These are phyloP conservation scores for Tolypocladium pustulatum DNA, from an alignment of 2,329 filamentous ascomycete species.

Conservation along the genomic window DNA sequence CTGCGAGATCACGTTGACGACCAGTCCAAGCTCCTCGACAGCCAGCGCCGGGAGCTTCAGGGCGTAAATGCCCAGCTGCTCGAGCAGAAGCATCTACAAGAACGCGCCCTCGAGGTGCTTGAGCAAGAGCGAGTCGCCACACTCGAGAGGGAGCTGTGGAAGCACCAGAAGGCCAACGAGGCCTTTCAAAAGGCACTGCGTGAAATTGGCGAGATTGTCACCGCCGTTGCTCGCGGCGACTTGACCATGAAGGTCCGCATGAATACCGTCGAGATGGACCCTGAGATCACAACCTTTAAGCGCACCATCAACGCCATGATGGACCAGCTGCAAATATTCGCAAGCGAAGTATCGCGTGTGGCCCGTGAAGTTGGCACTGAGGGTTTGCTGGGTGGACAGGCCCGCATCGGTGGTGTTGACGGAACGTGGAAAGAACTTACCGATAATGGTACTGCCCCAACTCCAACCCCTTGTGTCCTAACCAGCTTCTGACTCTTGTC, in stretches of 20 bases:
- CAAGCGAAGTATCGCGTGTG: slow-evolving; percentile 88
- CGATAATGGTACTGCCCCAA: slow-evolving; percentile 53
- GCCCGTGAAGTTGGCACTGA: slow-evolving; percentile 95
- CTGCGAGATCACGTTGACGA: slow-evolving; percentile 86
- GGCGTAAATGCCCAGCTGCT: slow-evolving; percentile 78
- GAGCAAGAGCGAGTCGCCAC: slow-evolving; percentile 82
- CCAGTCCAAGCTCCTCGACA: slow-evolving; percentile 84
- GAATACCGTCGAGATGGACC: slow-evolving; percentile 93
- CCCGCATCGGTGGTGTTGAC: slow-evolving; percentile 85
- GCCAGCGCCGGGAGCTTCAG: slow-evolving; percentile 75
- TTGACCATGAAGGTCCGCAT: slow-evolving; percentile 95
- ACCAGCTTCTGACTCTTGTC: slow-evolving; percentile 9
- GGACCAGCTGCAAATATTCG: slow-evolving; percentile 93
- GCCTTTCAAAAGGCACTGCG: slow-evolving; percentile 95
- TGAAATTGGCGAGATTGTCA: slow-evolving; percentile 96
- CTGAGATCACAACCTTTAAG: slow-evolving; percentile 96
- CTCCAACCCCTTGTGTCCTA: not conserved
- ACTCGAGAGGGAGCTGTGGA: slow-evolving; percentile 86
- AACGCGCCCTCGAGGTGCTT: slow-evolving; percentile 69
- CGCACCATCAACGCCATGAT: slow-evolving; percentile 99
- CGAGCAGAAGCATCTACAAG: slow-evolving; percentile 76
- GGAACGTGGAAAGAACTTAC: slow-evolving; percentile 98
- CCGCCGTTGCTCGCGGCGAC: slow-evolving; percentile 88
- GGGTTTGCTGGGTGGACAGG: slow-evolving; percentile 86
- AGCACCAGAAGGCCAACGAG: slow-evolving; percentile 95